These are phyloP conservation scores for Planoprotostelium fungivorum DNA, from an alignment of 78 protist genomes.

Conservation along the genomic window DNA sequence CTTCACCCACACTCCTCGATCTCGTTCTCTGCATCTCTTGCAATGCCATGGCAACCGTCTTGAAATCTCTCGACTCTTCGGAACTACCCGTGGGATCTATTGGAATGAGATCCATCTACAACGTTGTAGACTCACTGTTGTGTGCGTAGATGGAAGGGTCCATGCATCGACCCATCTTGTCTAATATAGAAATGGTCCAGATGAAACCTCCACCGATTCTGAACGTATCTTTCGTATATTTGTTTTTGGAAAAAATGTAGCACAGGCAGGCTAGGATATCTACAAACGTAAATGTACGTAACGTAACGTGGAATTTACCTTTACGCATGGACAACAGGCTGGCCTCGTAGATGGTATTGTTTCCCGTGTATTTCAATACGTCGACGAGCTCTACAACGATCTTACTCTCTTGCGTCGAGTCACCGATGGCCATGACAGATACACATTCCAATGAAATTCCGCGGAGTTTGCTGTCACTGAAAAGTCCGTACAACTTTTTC, in stretches of 20 bases:
- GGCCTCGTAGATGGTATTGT: slow-evolving; percentile 26
- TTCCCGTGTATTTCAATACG: slow-evolving; percentile 24
- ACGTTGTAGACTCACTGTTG: too few relatives aligned
- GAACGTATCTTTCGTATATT: slow-evolving; percentile 33
- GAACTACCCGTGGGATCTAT: slow-evolving; percentile 2
- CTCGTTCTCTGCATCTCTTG: not conserved
- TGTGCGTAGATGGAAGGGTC: too few relatives aligned
- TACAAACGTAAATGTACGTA: not conserved
- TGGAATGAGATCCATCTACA: slow-evolving; percentile 8
- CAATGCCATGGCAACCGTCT: not conserved
- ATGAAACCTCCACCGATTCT: slow-evolving; percentile 35
- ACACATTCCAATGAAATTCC: not conserved
- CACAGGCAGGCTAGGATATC: slow-evolving; percentile 45
- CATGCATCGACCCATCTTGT: slow-evolving; percentile 36
- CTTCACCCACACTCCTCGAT: not conserved
- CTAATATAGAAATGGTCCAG: slow-evolving; percentile 51
- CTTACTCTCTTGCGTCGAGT: slow-evolving; percentile 23
- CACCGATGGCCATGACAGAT: slow-evolving; percentile 33
- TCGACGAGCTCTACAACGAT: slow-evolving; percentile 27
- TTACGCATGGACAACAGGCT: slow-evolving; percentile 32
- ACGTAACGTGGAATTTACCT: not conserved
- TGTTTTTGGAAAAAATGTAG: slow-evolving; percentile 45
- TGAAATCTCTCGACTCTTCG: not conserved
- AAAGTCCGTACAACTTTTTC: not conserved
- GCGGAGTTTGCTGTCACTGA: not conserved